A percentile compares a stretch with the other conserved stretches of the same genome.
Conservation (phyloP, 257 asterid species). For the Striga asiatica region DNA sequence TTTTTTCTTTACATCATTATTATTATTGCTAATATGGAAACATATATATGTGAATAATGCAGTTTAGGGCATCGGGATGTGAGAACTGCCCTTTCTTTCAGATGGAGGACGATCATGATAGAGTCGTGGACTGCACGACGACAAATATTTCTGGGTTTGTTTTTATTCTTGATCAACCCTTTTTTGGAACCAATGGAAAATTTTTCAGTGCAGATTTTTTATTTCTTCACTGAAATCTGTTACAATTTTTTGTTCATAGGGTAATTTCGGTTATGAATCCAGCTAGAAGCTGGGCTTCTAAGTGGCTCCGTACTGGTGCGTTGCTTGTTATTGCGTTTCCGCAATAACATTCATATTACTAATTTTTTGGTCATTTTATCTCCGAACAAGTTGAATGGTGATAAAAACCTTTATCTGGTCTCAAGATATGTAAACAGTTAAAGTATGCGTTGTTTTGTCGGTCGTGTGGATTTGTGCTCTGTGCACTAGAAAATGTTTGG, state of each 20-base stretch:
- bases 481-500: not conserved
- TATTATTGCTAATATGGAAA: not conserved
- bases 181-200: no score
- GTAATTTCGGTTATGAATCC: slow-evolving; percentile 90
- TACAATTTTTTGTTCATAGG: slow-evolving; percentile 23
- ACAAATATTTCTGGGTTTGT: slow-evolving; percentile 73
- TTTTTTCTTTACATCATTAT: no score
- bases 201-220: not conserved
- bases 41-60: slow-evolving; percentile 12
- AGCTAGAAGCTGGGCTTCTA: slow-evolving; percentile 78
- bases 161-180: not conserved
- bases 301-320: slow-evolving; percentile 89
- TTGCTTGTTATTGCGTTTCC: slow-evolving; percentile 7
- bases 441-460: not conserved
- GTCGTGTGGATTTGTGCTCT: not conserved
- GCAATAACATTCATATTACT: not conserved
- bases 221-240: not conserved
- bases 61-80: slow-evolving; percentile 87
- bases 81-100: slow-evolving; percentile 87
- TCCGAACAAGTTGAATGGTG: not conserved
- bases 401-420: no score
- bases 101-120: slow-evolving; percentile 80
- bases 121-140: slow-evolving; percentile 80
- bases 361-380: not conserved
- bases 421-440: no score